Conservation (phyloP, 495 filamentous ascomycete species). For the Aspergillus sparsus region DNA sequence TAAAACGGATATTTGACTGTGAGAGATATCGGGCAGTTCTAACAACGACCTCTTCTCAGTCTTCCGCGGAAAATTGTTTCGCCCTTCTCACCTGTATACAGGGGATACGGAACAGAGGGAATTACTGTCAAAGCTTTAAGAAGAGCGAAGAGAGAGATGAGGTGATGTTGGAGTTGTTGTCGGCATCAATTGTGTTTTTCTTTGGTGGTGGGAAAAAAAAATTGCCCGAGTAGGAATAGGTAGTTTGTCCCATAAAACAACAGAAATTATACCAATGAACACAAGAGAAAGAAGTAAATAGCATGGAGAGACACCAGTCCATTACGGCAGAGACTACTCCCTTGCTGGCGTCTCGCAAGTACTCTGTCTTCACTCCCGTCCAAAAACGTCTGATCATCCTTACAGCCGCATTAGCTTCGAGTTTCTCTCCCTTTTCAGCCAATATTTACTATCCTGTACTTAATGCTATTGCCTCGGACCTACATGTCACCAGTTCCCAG, state of each 20-base stretch:
- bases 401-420: conserved; percentile 17
- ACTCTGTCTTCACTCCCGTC: conserved; percentile 28
- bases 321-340: conserved; percentile 24
- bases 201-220: too few species aligned
- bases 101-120: conserved; percentile 16
- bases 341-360: conserved; percentile 18
- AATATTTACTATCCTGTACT: conserved; percentile 50
- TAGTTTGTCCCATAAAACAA: too few species aligned
- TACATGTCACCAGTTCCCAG: conserved; percentile 35
- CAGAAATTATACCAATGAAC: too few species aligned
- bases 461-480: conserved; percentile 33
- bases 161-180: too few species aligned
- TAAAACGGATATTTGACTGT: conserved; percentile 1
- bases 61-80: conserved; percentile 35
- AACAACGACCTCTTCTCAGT: conserved; percentile 19
- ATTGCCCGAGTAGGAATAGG: too few species aligned
- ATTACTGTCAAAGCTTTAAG: conserved; percentile 18
- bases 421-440: conserved; percentile 45
- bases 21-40: conserved; percentile 24
- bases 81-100: conserved; percentile 35
- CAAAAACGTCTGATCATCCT: conserved; percentile 29
- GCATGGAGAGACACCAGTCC: not conserved
- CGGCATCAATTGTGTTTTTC: too few species aligned
- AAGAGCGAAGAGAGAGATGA: not conserved
- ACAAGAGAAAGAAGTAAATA: not conserved